Conservation (phyloP, 2,329 filamentous ascomycete species). For the Trichoderma atroviride region DNA sequence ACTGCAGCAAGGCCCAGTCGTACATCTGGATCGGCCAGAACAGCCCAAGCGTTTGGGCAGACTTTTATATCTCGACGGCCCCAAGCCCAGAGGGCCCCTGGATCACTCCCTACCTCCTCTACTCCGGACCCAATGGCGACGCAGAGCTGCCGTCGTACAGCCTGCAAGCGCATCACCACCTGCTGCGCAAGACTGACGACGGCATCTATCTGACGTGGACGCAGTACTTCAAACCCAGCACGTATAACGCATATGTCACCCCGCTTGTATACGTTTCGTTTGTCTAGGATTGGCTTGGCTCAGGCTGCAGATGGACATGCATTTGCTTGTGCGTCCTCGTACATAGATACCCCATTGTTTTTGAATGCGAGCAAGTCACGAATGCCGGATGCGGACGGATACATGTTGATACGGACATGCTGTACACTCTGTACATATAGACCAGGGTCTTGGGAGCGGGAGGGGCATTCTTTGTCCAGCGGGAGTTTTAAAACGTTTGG, state of each 20-base stretch:
- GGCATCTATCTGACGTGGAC: constrained; percentile 29
- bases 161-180: constrained; percentile 26
- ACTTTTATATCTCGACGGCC: constrained; percentile 32
- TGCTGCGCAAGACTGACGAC: constrained; percentile 23
- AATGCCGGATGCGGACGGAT: constrained; percentile 5
- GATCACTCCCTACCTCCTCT: constrained; percentile 26
- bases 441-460: constrained; percentile 8
- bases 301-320: constrained; percentile 12
- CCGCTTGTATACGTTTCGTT: constrained; percentile 28
- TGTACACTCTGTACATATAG: background rate
- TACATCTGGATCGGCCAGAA: constrained; percentile 34
- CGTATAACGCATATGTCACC: constrained; percentile 27
- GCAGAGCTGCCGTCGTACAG: constrained; percentile 25
- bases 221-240: constrained; percentile 26
- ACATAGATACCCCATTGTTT: constrained; percentile 10
- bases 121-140: constrained; percentile 22
- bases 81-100: constrained; percentile 28
- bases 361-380: constrained; percentile 1
- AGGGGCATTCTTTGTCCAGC: background rate
- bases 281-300: constrained; percentile 16
- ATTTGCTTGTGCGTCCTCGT: background rate
- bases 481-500: background rate
- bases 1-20: constrained; percentile 28
- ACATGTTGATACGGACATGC: background rate
- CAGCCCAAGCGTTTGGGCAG: constrained; percentile 28